Conservation (phyloP, 805 yeast genomes). For the Kuraishia floccosa region DNA sequence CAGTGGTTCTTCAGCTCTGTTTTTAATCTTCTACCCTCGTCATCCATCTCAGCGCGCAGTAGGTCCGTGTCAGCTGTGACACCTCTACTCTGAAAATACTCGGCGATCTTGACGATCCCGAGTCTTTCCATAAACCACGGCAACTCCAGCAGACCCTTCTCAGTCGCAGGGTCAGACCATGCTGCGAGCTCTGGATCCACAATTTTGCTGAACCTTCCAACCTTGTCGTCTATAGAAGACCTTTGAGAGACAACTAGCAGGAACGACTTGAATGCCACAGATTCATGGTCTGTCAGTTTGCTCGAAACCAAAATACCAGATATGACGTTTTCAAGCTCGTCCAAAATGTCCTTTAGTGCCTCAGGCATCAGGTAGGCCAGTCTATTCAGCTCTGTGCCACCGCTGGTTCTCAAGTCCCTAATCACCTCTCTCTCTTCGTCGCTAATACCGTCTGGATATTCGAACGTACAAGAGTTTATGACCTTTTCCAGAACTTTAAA, state of each 20-base stretch:
- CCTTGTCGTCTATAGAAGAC: constrained; percentile 58
- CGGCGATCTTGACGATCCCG: constrained; percentile 89
- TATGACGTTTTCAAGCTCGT: constrained; percentile 75
- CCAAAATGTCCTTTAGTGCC: constrained; percentile 67
- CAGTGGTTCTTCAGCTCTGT: constrained; percentile 78
- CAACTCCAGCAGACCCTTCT: constrained; percentile 77
- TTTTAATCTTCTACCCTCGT: constrained; percentile 67
- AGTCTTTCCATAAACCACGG: constrained; percentile 98
- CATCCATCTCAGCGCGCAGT: constrained; percentile 79
- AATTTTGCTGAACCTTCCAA: constrained; percentile 66
- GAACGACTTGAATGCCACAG: constrained; percentile 89
- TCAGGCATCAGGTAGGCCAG: constrained; percentile 94
- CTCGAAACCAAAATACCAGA: constrained; percentile 54
- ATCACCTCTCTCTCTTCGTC: constrained; percentile 74
- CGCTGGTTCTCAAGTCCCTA: constrained; percentile 78
- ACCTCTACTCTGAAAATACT: constrained; percentile 74
- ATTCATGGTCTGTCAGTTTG: constrained; percentile 80
- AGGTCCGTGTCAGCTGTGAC: constrained; percentile 71
- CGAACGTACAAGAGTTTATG: constrained; percentile 73
- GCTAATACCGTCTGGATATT: constrained; percentile 53
- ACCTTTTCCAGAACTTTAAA: constrained; percentile 79
- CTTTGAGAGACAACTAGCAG: constrained; percentile 85
- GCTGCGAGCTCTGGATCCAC: constrained; percentile 90
- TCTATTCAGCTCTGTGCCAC: constrained; percentile 91
- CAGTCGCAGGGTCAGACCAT: constrained; percentile 89